Conservation (phyloP, 345 rosid species). For the Bruguiera gymnorhiza region DNA sequence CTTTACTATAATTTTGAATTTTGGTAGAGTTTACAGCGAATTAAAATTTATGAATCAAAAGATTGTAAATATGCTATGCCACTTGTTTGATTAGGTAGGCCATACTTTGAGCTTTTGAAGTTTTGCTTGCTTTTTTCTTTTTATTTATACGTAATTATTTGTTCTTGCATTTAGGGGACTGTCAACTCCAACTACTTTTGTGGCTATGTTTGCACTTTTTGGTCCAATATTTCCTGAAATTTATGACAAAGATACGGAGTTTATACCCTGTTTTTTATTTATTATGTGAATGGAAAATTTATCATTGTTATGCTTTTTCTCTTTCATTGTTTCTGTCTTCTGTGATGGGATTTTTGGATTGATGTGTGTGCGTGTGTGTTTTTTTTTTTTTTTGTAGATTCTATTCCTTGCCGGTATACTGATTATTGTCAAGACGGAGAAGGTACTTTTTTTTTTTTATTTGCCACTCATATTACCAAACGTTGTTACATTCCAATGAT, state of each 20-base stretch:
- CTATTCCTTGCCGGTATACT: conserved; percentile 83
- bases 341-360: background rate
- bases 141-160: background rate
- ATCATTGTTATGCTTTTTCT: background rate
- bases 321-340: background rate
- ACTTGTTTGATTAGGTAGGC: conserved; percentile 77
- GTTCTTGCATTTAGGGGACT: conserved; percentile 52
- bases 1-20: conserved; percentile 19
- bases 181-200: conserved; percentile 81
- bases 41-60: conserved; percentile 84
- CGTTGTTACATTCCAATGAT: too few relatives aligned
- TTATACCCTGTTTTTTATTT: conserved; percentile 79
- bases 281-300: conserved; percentile 34
- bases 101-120: conserved; percentile 7
- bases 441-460: conserved; percentile 39
- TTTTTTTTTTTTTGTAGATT: conserved; percentile 45
- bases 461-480: background rate
- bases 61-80: conserved; percentile 89
- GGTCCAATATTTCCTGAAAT: conserved; percentile 93
- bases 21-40: conserved; percentile 74
- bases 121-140: background rate
- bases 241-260: conserved; percentile 82
- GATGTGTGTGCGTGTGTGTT: background rate
- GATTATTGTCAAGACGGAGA: conserved; percentile 80
- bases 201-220: conserved; percentile 81